Evolutionary conservation across 1,284 basidiomycete species (phyloP).

Genomic region (Uromyces viciae-fabae): DNA sequence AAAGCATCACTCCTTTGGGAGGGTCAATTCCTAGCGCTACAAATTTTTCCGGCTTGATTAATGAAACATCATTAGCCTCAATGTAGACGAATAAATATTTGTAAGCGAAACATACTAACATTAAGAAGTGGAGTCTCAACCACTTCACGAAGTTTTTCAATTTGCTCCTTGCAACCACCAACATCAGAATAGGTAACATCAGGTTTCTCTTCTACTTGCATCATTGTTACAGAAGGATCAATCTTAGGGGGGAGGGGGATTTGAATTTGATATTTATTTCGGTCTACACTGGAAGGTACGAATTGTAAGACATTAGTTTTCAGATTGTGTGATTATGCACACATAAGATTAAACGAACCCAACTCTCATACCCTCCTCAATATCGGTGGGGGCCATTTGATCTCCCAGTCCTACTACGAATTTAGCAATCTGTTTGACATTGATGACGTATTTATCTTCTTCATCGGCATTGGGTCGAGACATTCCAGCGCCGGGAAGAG

Average conservation of each 20-base stretch:
- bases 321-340: background rate
- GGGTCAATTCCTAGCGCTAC: conserved; percentile 98
- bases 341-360: conserved; percentile 63
- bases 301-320: no score
- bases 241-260: conserved; percentile 99
- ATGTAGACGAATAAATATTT: background rate
- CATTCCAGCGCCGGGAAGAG: conserved; percentile 25
- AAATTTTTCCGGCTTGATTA: conserved; percentile 87
- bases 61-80: background rate
- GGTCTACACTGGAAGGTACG: conserved; percentile 25
- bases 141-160: conserved; percentile 97
- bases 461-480: conserved; percentile 82
- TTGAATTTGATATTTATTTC: conserved; percentile 89
- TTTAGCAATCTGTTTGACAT: conserved; percentile 99
- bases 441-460: conserved; percentile 94
- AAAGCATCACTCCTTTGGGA: conserved; percentile 94
- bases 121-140: conserved; percentile 95
- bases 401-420: conserved; percentile 97
- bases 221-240: conserved; percentile 99
- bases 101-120: conserved; percentile 59
- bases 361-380: conserved; percentile 99
- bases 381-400: conserved; percentile 92
- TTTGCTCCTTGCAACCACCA: conserved; percentile 99
- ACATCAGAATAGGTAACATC: conserved; percentile 98
- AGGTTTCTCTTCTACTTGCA: conserved; percentile 99